These are phyloP conservation scores for Leishmania mexicana DNA, from an alignment of 208 protist genomes.

Conservation along the genomic window DNA sequence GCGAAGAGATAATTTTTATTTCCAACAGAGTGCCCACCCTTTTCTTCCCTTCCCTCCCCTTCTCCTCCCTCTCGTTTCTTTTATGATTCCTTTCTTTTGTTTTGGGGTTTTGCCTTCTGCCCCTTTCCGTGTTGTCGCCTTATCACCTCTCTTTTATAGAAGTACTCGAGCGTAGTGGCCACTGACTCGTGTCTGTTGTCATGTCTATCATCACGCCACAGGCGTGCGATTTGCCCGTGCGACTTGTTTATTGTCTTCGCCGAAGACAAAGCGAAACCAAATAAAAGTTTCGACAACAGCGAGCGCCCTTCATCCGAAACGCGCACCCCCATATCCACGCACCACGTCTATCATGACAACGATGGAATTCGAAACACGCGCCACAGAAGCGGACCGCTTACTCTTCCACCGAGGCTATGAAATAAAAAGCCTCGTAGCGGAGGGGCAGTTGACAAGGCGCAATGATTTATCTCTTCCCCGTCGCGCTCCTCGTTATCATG, in stretches of 20 bases:
- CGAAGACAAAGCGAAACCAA: neutral
- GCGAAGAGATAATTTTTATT: neutral
- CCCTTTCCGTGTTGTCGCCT: neutral
- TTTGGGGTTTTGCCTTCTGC: neutral
- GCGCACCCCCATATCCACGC: neutral
- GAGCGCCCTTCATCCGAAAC: neutral
- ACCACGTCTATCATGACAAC: neutral
- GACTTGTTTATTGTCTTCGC: neutral
- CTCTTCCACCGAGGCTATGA: neutral
- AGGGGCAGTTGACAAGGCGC: neutral
- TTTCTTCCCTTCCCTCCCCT: neutral
- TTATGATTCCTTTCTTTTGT: neutral
- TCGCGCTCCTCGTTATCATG: neutral
- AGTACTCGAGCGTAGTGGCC: neutral
- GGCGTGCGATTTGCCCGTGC: neutral
- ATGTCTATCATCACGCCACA: neutral
- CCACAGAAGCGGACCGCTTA: neutral
- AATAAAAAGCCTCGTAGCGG: neutral
- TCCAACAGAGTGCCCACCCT: neutral
- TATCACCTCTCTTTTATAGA: neutral
- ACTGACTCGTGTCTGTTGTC: neutral
- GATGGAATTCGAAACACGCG: neutral
- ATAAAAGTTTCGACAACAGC: neutral
- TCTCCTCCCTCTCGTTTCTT: neutral
- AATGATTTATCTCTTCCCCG: neutral